A percentile compares a stretch with the other conserved stretches of the same genome.
Conservation (phyloP, 345 rosid species). For the Hypericum androsaemum region DNA sequence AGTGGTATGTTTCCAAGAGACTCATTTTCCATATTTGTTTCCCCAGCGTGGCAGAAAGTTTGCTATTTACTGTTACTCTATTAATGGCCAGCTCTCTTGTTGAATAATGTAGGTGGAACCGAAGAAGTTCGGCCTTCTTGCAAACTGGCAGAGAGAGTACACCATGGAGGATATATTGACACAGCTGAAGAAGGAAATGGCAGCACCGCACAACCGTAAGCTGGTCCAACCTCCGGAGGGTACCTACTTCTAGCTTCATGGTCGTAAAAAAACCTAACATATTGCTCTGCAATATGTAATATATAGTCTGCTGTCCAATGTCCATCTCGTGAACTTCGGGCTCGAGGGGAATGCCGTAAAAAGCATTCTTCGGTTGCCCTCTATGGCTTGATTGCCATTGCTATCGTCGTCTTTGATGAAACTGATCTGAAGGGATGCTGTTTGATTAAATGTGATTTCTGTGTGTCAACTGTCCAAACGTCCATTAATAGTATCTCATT, state of each 20-base stretch:
- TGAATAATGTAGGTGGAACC: conserved; percentile 45
- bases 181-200: conserved; percentile 77
- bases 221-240: conserved; percentile 54
- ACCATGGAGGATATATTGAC: conserved; percentile 71
- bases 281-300: background rate
- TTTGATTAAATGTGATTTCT: background rate
- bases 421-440: too few species aligned
- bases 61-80: too few species aligned
- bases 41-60: background rate
- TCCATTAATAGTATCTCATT: background rate
- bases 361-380: background rate
- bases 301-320: background rate
- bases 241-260: conserved; percentile 47
- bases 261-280: too few species aligned
- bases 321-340: background rate
- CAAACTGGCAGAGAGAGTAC: conserved; percentile 17
- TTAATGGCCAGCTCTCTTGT: too few species aligned
- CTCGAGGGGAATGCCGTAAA: background rate
- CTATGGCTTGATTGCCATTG: background rate
- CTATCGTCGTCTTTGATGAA: background rate
- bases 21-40: background rate
- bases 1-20: conserved; percentile 41
- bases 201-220: conserved; percentile 37
- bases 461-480: background rate
- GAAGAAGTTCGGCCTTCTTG: conserved; percentile 59